Base-by-base conservation (phyloP, 1,284 basidiomycete species). In the Athelia sp. region DNA sequence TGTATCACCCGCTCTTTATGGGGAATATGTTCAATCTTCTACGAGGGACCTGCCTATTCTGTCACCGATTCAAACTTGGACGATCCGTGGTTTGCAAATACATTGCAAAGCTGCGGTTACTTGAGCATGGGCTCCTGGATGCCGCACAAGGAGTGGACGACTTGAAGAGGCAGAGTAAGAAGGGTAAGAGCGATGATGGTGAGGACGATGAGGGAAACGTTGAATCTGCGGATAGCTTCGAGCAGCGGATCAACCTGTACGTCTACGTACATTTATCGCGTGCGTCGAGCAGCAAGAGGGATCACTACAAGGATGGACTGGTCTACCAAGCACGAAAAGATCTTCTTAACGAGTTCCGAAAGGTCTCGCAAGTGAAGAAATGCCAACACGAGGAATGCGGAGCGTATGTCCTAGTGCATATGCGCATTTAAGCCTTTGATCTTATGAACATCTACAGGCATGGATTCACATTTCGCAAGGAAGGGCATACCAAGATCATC, bases 1-100 rank as follows among this genome's bases (percentile, higher is more conserved):
- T 99, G 13, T 99, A 91, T 66, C 96, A 99, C 65, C 97, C 97
- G 0, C 75, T 99, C 24, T 99, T 98, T 71, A 94, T 99, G 86
- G 78, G 79, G 45, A 93, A 97, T 62, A 88, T 91, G 75, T 95
- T 87, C 68, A 88, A 90, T 57, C 70, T 99, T 46, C 74, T 99
- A 14, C 84, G 94, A 48, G 87, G 87, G 40, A 87, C 85, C n/a
- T 99, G 97, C 72, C 72, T 97, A 63, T 98, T 91, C 71, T 99
- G 97, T 70, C 96, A 99, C 68, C 82, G 79, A 58, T 98, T 99
- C 73, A 93, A 96, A 69, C 71, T 89, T 60, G 78, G 78, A 54
- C 78, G 86, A 59, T 75, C 84, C n/a, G 73, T 81, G 68, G 93
- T 92, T 43, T 79, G 81, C 59, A 91, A 88, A 72, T 96, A 88